Conservation (phyloP, 495 filamentous ascomycete genomes). For the Xylaria curta region DNA sequence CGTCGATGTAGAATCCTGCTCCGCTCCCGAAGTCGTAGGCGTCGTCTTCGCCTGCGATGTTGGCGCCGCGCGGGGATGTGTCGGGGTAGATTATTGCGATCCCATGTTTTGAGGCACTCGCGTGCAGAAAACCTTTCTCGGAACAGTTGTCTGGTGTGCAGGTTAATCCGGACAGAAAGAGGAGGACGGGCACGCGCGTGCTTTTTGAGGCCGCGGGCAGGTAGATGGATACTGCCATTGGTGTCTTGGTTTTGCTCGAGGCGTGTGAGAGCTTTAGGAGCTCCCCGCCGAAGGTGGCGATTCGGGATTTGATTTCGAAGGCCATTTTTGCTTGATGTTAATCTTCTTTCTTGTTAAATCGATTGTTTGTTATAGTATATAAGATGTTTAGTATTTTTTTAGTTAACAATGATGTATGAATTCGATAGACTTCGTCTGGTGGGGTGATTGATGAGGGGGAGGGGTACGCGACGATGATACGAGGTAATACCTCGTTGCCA, state of each 20-base stretch:
- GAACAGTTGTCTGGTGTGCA: conserved; percentile 95
- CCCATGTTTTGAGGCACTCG: conserved; percentile 72
- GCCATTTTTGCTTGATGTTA: conserved; percentile 58
- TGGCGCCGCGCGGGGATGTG: conserved; percentile 85
- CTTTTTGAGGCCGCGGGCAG: conserved; percentile 64
- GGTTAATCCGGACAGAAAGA: conserved; percentile 93
- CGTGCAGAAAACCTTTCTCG: conserved; percentile 96
- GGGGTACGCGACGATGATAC: conserved; percentile 3
- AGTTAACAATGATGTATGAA: background rate
- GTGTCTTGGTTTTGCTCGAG: conserved; percentile 70
- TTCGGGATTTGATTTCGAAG: conserved; percentile 86
- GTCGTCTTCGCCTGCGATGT: conserved; percentile 81
- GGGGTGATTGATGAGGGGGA: conserved; percentile 2
- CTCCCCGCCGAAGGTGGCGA: conserved; percentile 92
- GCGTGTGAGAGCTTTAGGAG: conserved; percentile 91
- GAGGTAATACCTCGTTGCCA: background rate
- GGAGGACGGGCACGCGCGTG: conserved; percentile 73
- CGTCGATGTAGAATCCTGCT: conserved; percentile 95
- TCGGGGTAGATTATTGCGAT: conserved; percentile 94
- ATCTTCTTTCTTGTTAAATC: background rate
- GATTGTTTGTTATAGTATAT: background rate
- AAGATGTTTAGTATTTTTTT: background rate
- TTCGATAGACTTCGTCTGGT: background rate
- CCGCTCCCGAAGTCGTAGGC: conserved; percentile 88
- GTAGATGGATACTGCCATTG: conserved; percentile 74